Conservation (phyloP, 2,329 filamentous ascomycete genomes). For the Talaromyces sp. region DNA sequence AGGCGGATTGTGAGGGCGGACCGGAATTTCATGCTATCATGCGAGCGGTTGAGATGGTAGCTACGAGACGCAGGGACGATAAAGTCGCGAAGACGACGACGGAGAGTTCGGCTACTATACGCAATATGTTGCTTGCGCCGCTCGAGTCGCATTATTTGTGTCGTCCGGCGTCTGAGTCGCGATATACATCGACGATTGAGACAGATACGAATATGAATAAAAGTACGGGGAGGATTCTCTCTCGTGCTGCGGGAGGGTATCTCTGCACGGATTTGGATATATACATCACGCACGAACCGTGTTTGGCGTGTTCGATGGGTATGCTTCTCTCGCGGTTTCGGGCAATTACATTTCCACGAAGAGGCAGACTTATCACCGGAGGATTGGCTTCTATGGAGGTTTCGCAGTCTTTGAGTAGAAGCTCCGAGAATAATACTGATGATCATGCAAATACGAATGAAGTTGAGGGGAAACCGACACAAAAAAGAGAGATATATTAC, state of each 20-base stretch:
- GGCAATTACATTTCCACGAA: slow-evolving; percentile 67
- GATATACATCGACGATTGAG: slow-evolving; percentile 17
- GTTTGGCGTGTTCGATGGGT: slow-evolving; percentile 95
- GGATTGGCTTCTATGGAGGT: slow-evolving; percentile 64
- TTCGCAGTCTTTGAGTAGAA: background rate
- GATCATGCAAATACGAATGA: slow-evolving; percentile 15
- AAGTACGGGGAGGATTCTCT: slow-evolving; percentile 56
- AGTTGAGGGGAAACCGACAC: slow-evolving; percentile 19
- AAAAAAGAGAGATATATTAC: slow-evolving; percentile 41
- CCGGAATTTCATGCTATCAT: slow-evolving; percentile 49
- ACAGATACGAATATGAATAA: slow-evolving; percentile 17
- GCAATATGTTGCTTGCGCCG: slow-evolving; percentile 41
- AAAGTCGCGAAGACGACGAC: slow-evolving; percentile 9
- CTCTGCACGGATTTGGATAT: slow-evolving; percentile 91
- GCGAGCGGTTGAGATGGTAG: slow-evolving; percentile 45
- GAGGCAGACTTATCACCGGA: slow-evolving; percentile 74
- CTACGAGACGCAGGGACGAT: slow-evolving; percentile 40
- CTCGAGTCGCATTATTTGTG: slow-evolving; percentile 48
- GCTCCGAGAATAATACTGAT: background rate
- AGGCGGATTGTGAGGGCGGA: slow-evolving; percentile 42
- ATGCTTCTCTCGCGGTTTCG: slow-evolving; percentile 92
- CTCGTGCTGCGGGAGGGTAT: slow-evolving; percentile 77
- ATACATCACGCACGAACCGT: slow-evolving; percentile 93
- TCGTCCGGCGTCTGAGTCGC: background rate
- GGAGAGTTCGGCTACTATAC: slow-evolving; percentile 16